Base-by-base conservation (phyloP, 768 basidiomycete genomes). In the Boletus insuetus region DNA sequence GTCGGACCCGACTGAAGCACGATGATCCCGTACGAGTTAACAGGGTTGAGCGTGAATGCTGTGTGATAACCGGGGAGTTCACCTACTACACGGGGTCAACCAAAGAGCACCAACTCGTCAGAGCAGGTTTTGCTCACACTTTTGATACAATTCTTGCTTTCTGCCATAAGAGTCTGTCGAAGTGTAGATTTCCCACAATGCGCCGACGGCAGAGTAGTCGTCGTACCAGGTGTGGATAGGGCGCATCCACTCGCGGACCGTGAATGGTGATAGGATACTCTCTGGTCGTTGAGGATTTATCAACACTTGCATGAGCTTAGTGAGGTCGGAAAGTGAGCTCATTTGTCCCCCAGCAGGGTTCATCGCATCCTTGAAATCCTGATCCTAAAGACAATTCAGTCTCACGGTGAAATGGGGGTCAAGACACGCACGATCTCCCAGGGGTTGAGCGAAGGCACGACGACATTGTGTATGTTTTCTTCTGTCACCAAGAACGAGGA, bases 341-440 rank as follows among this genome's bases (percentile, higher is more conserved):
- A 78, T 79, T 56, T 84, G 82, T 3, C 80, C 82, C 3, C 76
- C 81, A 3, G 77, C 62, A 3, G 81, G 71, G 53, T 81, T 79
- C 56, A 63, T 64, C 0, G 71, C 62, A 46, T 77, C 76, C 17
- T 64, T 54, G 53, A 80, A 73, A 48, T 73, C 69, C 13, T 64
- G 60, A 50, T 81, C 78, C 73, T 79, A 40, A 22, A n/a, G 20
- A 2, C 10, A 20, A 39, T 19, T 63, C 29, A 51, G 41, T 8
- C 19, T 34, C 43, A 3, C 9, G 19, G 38, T 14, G 6, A 48
- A 5, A 52, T 11, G 29, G 13, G 5, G 6, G 16, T 32, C 34
- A 43, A 20, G 54, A 19, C 35, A 66, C 73, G 13, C 43, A 78
- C 75, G 3, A 75, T 74, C 58, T 69, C 72, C 20, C 62, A 58